Percentiles rank a stretch among this genome's conserved stretches.
Evolutionary conservation across 75 land plant genomes (phyloP).

Genomic region (Sequoiadendron giganteum): DNA sequence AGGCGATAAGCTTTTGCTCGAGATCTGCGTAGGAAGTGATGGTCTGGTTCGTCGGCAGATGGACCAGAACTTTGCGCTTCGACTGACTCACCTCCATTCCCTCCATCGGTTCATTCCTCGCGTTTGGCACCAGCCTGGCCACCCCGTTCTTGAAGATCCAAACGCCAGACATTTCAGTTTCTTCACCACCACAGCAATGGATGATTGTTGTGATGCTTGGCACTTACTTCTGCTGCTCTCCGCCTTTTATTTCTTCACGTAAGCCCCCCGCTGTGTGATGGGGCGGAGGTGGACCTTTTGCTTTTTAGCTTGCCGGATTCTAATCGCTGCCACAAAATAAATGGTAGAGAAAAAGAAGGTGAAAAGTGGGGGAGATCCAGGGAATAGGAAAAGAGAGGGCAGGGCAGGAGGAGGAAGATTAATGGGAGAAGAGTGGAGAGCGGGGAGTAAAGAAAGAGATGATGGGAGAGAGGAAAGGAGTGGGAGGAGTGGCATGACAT

Average conservation of each 20-base stretch:
- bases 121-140: constrained; percentile 43
- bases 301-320: background rate
- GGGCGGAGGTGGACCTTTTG: background rate
- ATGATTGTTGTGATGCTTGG: too few species aligned
- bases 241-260: background rate
- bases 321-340: background rate
- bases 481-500: background rate
- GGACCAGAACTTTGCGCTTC: constrained; percentile 52
- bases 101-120: constrained; percentile 27
- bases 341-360: background rate
- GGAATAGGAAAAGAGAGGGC: background rate
- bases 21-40: constrained; percentile 53
- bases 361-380: background rate
- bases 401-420: background rate
- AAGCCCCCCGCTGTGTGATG: background rate
- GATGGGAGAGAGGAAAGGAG: background rate
- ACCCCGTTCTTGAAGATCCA: constrained; percentile 69
- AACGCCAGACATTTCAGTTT: constrained; percentile 47
- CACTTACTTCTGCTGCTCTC: background rate
- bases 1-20: constrained; percentile 38
- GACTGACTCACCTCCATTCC: background rate
- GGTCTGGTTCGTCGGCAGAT: constrained; percentile 46
- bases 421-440: background rate
- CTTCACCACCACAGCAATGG: background rate
- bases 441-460: too few species aligned